Conservation (phyloP, 2,329 filamentous ascomycete species). For the Fusarium penzigii region DNA sequence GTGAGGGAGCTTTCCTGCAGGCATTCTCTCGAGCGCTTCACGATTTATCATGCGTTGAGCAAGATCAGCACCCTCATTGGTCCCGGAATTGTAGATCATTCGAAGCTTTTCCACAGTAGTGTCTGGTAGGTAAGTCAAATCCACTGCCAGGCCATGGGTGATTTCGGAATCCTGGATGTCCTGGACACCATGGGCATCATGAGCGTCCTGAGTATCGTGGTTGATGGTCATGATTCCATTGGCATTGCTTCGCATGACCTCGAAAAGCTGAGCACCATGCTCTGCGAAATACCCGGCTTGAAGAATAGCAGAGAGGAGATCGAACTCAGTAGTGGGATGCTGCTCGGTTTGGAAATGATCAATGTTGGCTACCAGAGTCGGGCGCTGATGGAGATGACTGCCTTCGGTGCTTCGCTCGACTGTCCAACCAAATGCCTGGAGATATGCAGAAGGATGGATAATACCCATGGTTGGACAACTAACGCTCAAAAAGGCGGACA, state of each 20-base stretch:
- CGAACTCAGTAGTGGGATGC: constrained; percentile 30
- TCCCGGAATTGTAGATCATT: too few species aligned
- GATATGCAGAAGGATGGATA: constrained; percentile 45
- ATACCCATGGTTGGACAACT: constrained; percentile 49
- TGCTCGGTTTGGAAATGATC: constrained; percentile 1
- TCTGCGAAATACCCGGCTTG: constrained; percentile 28
- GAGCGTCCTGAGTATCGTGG: constrained; percentile 1
- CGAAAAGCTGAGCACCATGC: constrained; percentile 21
- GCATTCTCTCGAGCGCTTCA: too few species aligned
- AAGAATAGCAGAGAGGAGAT: constrained; percentile 28
- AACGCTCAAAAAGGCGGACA: constrained; percentile 48
- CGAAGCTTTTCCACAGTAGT: too few species aligned
- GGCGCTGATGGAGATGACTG: constrained; percentile 11
- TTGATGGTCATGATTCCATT: constrained; percentile 31
- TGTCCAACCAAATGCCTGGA: constrained; percentile 48
- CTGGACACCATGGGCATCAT: background rate
- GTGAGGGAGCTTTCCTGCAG: too few species aligned
- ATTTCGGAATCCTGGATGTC: constrained; percentile 22
- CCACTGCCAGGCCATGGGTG: too few species aligned
- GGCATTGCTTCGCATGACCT: constrained; percentile 21
- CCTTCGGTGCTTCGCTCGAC: constrained; percentile 34
- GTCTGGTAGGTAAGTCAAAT: too few species aligned
- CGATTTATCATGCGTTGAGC: too few species aligned
- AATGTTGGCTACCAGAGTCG: background rate
- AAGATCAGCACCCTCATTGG: too few species aligned